A percentile compares a stretch with the other conserved stretches of the same genome.
Evolutionary conservation across 2,329 filamentous ascomycete species (phyloP).

Genomic region (Botrytis cinerea): DNA sequence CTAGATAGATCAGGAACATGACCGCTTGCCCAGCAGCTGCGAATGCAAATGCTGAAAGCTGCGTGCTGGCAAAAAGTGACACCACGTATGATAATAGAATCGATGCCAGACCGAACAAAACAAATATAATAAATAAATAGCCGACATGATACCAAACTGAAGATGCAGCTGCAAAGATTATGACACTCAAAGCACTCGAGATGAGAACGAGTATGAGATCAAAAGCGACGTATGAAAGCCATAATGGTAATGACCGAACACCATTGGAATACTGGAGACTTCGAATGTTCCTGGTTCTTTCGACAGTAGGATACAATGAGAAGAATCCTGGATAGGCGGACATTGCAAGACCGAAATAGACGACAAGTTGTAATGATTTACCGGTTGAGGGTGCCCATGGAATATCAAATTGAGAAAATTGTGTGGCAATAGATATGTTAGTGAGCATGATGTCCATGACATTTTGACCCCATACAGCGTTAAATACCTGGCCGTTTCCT

Average conservation of each 20-base stretch:
- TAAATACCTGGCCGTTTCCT: conserved; percentile 60
- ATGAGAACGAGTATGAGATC: conserved; percentile 75
- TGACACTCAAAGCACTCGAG: conserved; percentile 64
- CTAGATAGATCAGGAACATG: conserved; percentile 69
- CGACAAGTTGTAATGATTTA: conserved; percentile 73
- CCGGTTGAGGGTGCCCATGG: conserved; percentile 70
- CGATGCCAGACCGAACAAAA: conserved; percentile 78
- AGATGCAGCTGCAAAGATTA: conserved; percentile 65
- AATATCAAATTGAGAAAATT: conserved; percentile 73
- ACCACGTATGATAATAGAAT: conserved; percentile 77
- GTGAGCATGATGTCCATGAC: conserved; percentile 65
- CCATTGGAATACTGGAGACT: conserved; percentile 91
- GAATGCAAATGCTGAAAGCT: conserved; percentile 82
- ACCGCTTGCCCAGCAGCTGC: conserved; percentile 75
- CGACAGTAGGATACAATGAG: conserved; percentile 82
- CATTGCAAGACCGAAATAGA: conserved; percentile 81
- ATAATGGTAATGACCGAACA: conserved; percentile 77
- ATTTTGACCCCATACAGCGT: conserved; percentile 64
- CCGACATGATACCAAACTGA: conserved; percentile 77
- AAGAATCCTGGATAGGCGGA: conserved; percentile 83
- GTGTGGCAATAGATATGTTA: conserved; percentile 68
- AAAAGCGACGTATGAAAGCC: conserved; percentile 79
- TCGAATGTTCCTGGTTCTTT: conserved; percentile 76
- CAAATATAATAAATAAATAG: conserved; percentile 79
- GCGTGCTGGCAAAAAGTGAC: conserved; percentile 76